These are phyloP conservation scores for Ogataea methylovora DNA, from an alignment of 805 yeast species.

Conservation along the genomic window DNA sequence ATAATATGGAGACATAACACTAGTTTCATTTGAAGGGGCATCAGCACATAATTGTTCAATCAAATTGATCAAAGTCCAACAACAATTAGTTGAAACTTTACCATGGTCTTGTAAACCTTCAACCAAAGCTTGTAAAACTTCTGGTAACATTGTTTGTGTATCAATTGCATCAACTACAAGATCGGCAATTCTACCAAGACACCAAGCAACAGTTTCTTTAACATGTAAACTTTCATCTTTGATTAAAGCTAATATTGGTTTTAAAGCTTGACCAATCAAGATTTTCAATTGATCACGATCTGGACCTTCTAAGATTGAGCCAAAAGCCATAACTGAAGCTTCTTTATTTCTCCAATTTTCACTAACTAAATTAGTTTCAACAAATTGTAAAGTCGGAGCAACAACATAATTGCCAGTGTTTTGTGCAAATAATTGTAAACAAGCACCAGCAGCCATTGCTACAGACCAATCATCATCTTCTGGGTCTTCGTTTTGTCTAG, in stretches of 20 bases:
- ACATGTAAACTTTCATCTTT: conserved; percentile 75
- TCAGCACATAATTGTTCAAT: conserved; percentile 70
- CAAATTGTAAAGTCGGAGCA: conserved; percentile 78
- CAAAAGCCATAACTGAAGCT: conserved; percentile 99
- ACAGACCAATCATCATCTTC: conserved; percentile 98
- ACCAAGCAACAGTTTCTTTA: conserved; percentile 97
- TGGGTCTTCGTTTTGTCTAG: conserved; percentile 86
- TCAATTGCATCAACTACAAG: conserved; percentile 72
- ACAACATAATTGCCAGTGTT: conserved; percentile 82
- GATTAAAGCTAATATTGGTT: conserved; percentile 69
- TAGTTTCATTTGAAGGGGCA: conserved; percentile 40
- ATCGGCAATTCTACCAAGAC: conserved; percentile 94
- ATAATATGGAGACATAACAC: conserved; percentile 71
- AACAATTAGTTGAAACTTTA: conserved; percentile 90
- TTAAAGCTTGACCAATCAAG: conserved; percentile 75
- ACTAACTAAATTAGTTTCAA: conserved; percentile 59
- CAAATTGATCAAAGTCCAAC: conserved; percentile 93
- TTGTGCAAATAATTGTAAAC: conserved; percentile 89
- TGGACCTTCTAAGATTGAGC: conserved; percentile 94
- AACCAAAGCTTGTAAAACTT: conserved; percentile 63
- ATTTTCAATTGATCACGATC: conserved; percentile 59
- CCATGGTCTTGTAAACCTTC: conserved; percentile 87
- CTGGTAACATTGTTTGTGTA: conserved; percentile 54
- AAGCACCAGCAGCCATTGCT: conserved; percentile 98
- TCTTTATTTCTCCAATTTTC: conserved; percentile 81